Evolutionary conservation across 257 asterid species (phyloP), one percentile per base, ranked within the genome.

Genomic region (Capsicum rhomboideum): DNA sequence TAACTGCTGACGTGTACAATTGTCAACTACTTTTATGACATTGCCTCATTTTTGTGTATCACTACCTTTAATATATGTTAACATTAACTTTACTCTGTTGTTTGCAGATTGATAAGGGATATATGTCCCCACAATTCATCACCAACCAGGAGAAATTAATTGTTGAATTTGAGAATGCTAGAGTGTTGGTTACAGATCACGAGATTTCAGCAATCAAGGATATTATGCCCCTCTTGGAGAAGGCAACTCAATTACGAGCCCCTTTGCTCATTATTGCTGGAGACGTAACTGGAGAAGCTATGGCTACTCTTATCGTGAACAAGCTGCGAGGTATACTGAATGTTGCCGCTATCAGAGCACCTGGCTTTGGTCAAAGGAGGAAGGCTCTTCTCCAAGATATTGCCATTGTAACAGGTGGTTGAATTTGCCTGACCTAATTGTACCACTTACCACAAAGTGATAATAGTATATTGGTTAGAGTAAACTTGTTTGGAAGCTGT

Each of bases 291-390:
- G 99, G 99, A 79, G 98, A 96, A 91, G 99, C 99, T 84, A 87
- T 96, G 90, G 98, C 99, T 72, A 96, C 99, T 83, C 97, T 96
- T 63, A 98, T 96, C 26, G 99, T 96, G 4, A 96, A 96, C 88
- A 96, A 96, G 92, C 97, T 96, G 80, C 90, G 98, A 10, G 99
- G 99, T 49, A 87, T 96, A 67, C 69, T 96, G 86, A 96, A 94
- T 46, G 98, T 96, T 85, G 98, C 98, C 86, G 99, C 99, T 66
- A 94, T 96, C 88, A 96, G 94, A 88, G 98, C 99, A 21, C 98
- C 99, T 10, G 94, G 98, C 69, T 96, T 96, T 88, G 99, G 98
- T 61, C 98, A 94, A 84, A 90, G 99, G 89, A 93, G 97, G 84
- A 96, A 96, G 87, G 97, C 99, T 16, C 92, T 94, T 86, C 98